Evolutionary conservation across 2,329 filamentous ascomycete species (phyloP), one percentile per base, ranked within the genome.

Genomic region (Colletotrichum kahawae): DNA sequence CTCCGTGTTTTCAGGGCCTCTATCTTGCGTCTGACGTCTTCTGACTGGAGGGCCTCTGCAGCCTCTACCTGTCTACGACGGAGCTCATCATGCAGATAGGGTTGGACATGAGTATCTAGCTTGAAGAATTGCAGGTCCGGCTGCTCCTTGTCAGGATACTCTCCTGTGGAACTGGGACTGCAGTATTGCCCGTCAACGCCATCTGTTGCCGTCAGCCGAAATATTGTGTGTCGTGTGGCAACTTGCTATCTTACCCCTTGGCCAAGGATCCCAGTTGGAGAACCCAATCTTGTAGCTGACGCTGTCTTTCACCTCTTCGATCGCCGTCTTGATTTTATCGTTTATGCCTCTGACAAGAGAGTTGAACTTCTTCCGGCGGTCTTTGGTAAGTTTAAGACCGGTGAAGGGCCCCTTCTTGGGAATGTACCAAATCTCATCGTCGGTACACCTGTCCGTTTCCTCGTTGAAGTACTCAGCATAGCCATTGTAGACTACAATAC

Each of bases 381-480:
- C 77, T 21, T 77, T 75, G 13, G 76, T 81, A 24, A 82, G 71
- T 74, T 76, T 10, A 83, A 76, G 16, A 82, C 72, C 21, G 21
- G 21, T 14, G 38, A 67, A 13, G 24, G 29, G n/a, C 31, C 33
- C 48, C 12, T 31, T 27, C 63, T 68, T 72, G 16, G 51, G 60
- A 14, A 65, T 62, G 36, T 68, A 70, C 71, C 73, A 76, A 9
- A 57, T 29, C 57, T 75, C 56, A 7, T 77, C 48, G 43, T 63
- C 60, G 5, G 38, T 48, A 73, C 80, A 81, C 18, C 78, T 75
- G 21, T 60, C 63, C 12, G 48, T 18, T 10, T 80, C 78, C 3
- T 77, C 79, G 69, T 83, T 80, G 78, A 84, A 84, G 78, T 81
- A 84, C 10, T 70, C 80, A 1, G 81, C 82, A 66, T 83, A 84